These are phyloP conservation scores for Earliella scabrosa DNA, from an alignment of 1,284 basidiomycete genomes.

Conservation along the genomic window DNA sequence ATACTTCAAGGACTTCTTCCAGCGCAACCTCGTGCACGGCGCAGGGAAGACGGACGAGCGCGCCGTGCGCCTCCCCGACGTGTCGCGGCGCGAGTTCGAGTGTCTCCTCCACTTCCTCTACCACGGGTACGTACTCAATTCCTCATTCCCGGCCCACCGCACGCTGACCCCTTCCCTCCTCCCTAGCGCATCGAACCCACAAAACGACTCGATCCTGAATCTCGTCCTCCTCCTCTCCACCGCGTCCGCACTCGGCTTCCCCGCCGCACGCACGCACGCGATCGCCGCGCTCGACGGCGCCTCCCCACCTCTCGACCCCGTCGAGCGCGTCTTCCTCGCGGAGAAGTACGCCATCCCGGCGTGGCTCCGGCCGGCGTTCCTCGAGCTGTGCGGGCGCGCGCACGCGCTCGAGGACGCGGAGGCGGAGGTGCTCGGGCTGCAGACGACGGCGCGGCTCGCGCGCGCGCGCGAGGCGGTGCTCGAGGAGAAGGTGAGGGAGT, in stretches of 20 bases:
- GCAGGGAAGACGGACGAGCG: constrained; percentile 28
- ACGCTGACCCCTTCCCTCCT: neutral
- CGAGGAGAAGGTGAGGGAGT: constrained; percentile 25
- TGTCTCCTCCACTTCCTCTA: constrained; percentile 34
- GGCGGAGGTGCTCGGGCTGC: constrained; percentile 26
- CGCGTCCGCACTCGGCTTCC: constrained; percentile 29
- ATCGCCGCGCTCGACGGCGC: constrained; percentile 25
- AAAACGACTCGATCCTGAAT: constrained; percentile 23
- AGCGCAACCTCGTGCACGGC: constrained; percentile 19
- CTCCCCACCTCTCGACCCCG: constrained; percentile 26
- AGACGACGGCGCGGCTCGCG: constrained; percentile 24
- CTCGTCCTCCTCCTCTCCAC: constrained; percentile 30
- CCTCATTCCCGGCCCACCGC: neutral
- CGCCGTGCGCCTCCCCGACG: constrained; percentile 25
- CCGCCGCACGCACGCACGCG: constrained; percentile 28
- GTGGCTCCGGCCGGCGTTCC: constrained; percentile 28
- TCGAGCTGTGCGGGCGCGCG: constrained; percentile 24
- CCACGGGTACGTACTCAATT: constrained; percentile 21
- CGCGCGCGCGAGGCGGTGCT: constrained; percentile 26
- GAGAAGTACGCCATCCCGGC: constrained; percentile 27
- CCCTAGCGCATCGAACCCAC: constrained; percentile 15
- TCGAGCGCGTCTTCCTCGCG: constrained; percentile 28
- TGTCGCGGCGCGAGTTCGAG: constrained; percentile 31
- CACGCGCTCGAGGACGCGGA: constrained; percentile 28
- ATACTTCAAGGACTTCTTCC: constrained; percentile 37